A percentile compares a stretch with the other conserved stretches of the same genome.
phyloP scores from a whole-genome alignment of 1,139 yeast species.

The Candida labiduridarum region DNA sequence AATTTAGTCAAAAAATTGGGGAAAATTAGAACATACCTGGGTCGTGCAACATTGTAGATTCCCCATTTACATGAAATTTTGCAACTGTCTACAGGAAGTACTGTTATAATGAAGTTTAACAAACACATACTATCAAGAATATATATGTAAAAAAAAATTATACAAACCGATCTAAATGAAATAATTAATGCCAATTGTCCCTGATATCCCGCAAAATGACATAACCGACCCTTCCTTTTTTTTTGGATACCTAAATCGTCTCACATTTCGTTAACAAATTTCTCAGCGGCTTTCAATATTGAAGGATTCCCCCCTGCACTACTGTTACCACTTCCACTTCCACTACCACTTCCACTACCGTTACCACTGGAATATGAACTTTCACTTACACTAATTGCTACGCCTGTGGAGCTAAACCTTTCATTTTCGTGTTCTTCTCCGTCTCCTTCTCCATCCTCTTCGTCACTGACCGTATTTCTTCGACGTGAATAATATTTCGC shows the following conservation, averaged over 20 bases:
- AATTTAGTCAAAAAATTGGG: background rate
- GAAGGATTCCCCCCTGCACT: conserved; percentile 16
- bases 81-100: background rate
- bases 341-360: background rate
- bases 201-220: background rate
- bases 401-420: background rate
- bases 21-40: background rate
- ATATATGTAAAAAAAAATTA: background rate
- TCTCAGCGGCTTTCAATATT: conserved; percentile 27
- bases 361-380: background rate
- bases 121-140: background rate
- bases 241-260: background rate
- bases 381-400: background rate
- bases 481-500: conserved; percentile 23
- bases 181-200: background rate
- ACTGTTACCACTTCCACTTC: background rate
- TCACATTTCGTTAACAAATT: conserved; percentile 21
- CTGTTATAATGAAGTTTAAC: too few relatives aligned
- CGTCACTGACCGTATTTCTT: background rate
- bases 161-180: too few relatives aligned
- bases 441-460: background rate
- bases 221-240: background rate
- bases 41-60: background rate
- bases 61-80: background rate
- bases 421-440: background rate